phyloP scores from a whole-genome alignment of 805 yeast species.

The Saccharomycopsis babjevae region DNA sequence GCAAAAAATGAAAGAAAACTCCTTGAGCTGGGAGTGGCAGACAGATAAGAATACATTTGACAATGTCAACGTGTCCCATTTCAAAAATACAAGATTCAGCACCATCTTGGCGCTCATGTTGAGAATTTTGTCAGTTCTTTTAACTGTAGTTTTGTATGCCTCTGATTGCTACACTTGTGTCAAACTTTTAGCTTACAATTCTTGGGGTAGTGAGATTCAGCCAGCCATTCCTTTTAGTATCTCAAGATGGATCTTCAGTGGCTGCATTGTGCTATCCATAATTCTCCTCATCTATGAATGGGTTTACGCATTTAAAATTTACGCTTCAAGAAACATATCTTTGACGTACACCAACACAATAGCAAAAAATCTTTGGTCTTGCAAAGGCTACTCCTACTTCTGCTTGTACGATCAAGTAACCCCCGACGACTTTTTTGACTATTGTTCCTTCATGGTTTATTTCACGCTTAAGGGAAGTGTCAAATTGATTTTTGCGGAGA shows the following conservation, averaged over 20 bases:
- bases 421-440: slow-evolving; percentile 54
- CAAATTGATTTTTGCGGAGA: slow-evolving; percentile 60
- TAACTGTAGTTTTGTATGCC: slow-evolving; percentile 43
- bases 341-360: slow-evolving; percentile 57
- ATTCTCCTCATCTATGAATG: slow-evolving; percentile 46
- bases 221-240: slow-evolving; percentile 42
- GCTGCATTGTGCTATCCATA: slow-evolving; percentile 68
- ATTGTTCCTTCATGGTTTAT: slow-evolving; percentile 55
- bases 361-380: slow-evolving; percentile 47
- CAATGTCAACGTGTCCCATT: slow-evolving; percentile 35
- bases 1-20: slow-evolving; percentile 1
- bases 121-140: slow-evolving; percentile 31
- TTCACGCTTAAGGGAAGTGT: slow-evolving; percentile 55
- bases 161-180: slow-evolving; percentile 76
- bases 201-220: slow-evolving; percentile 49
- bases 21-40: slow-evolving; percentile 26
- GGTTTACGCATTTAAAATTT: slow-evolving; percentile 47
- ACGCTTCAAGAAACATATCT: slow-evolving; percentile 54
- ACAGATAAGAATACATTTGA: slow-evolving; percentile 36
- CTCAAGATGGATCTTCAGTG: slow-evolving; percentile 64
- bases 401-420: slow-evolving; percentile 66
- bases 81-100: slow-evolving; percentile 34
- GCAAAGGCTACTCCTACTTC: slow-evolving; percentile 51
- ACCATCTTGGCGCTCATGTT: slow-evolving; percentile 36
- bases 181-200: slow-evolving; percentile 58